Conservation (phyloP, 2,329 filamentous ascomycete genomes). For the Graphilbum ipis-grandicollis region DNA sequence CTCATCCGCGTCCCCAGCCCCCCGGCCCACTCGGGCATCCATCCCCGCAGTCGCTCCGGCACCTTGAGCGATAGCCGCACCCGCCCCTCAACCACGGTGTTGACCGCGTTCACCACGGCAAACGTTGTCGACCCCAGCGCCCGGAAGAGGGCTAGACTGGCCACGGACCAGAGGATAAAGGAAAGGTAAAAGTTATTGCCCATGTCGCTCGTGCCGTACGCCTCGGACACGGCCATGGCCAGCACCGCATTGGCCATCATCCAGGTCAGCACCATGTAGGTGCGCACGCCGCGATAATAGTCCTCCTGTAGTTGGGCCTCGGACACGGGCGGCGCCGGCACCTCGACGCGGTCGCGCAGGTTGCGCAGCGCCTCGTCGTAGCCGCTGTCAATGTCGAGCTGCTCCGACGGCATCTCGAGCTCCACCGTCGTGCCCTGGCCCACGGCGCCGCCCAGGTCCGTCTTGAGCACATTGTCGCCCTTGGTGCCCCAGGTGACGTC, state of each 20-base stretch:
- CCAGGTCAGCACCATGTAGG: constrained; percentile 95
- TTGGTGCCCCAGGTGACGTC: constrained; percentile 99
- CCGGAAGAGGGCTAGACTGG: constrained; percentile 70
- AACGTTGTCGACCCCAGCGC: constrained; percentile 70
- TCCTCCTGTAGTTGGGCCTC: constrained; percentile 89
- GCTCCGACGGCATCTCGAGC: constrained; percentile 93
- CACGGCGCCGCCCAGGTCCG: constrained; percentile 75
- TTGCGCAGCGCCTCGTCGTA: constrained; percentile 96
- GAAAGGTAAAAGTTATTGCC: constrained; percentile 77
- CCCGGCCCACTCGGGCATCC: constrained; percentile 33
- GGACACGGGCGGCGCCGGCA: constrained; percentile 39
- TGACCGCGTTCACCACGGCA: constrained; percentile 66
- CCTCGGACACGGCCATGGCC: constrained; percentile 82
- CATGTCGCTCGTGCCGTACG: constrained; percentile 55
- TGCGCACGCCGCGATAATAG: constrained; percentile 93
- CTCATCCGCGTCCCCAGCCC: constrained; percentile 22
- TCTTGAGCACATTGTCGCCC: constrained; percentile 88
- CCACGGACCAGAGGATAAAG: constrained; percentile 88
- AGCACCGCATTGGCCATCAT: constrained; percentile 83
- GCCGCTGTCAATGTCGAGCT: constrained; percentile 92
- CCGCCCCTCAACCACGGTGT: constrained; percentile 73
- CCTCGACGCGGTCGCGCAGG: constrained; percentile 80
- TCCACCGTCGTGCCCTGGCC: constrained; percentile 64
- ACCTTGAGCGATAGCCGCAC: constrained; percentile 43
- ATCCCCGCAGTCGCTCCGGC: too few species aligned